These are phyloP conservation scores for Irpex sp. DNA, from an alignment of 1,284 basidiomycete genomes.

Conservation along the genomic window DNA sequence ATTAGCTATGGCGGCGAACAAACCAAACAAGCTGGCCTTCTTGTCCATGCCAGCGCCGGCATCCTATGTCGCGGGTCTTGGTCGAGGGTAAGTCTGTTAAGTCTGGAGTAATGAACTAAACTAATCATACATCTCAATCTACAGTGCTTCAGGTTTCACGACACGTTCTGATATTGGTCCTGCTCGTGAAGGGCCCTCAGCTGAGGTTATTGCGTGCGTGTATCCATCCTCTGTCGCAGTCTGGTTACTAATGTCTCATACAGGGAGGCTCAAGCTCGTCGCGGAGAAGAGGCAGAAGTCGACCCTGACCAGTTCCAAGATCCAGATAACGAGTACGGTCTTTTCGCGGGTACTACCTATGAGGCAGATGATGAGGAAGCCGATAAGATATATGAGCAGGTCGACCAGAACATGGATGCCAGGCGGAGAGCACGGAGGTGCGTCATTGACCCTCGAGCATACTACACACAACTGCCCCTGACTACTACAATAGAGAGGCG, in stretches of 20 bases:
- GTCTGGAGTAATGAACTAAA: neutral
- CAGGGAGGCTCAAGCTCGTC: slow-evolving; percentile 77
- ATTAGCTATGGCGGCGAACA: slow-evolving; percentile 44
- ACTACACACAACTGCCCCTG: slow-evolving; percentile 16
- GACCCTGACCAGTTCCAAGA: slow-evolving; percentile 93
- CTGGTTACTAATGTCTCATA: neutral
- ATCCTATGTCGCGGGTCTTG: slow-evolving; percentile 94
- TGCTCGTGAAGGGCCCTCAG: slow-evolving; percentile 90
- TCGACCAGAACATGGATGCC: slow-evolving; percentile 90
- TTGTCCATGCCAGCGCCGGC: slow-evolving; percentile 87
- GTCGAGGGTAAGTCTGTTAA: slow-evolving; percentile 69
- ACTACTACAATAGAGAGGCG: slow-evolving; percentile 54
- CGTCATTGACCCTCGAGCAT: slow-evolving; percentile 39
- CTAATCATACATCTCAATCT: neutral
- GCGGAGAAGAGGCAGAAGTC: slow-evolving; percentile 84
- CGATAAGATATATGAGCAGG: slow-evolving; percentile 89
- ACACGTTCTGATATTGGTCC: slow-evolving; percentile 99
- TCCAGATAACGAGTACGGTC: slow-evolving; percentile 94
- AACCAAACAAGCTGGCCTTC: slow-evolving; percentile 77
- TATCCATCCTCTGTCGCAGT: neutral
- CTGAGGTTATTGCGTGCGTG: slow-evolving; percentile 80
- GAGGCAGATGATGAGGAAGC: slow-evolving; percentile 98
- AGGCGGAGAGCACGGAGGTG: slow-evolving; percentile 78
- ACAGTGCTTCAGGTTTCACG: slow-evolving; percentile 94
- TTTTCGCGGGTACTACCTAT: slow-evolving; percentile 95